Evolutionary conservation across 2,329 filamentous ascomycete genomes (phyloP).

Genomic region (Tolypocladium cylindrosporum): DNA sequence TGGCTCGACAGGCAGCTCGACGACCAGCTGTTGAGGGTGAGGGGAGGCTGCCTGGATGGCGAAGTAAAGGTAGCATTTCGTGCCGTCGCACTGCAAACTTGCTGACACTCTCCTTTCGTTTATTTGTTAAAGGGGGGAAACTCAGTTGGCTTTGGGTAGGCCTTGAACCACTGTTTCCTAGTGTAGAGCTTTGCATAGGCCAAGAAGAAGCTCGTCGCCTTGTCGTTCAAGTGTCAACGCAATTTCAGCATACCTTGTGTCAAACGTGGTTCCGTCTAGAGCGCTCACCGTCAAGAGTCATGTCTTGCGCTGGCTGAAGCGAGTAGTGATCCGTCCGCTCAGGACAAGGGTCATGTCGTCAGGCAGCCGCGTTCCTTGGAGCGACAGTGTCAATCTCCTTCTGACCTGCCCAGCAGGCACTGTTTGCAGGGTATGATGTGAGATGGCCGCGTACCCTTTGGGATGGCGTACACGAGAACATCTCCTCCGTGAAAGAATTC

Average conservation of each 20-base stretch:
- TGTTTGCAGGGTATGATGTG: too few species aligned
- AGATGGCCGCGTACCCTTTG: conserved; percentile 3
- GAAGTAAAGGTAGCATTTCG: too few species aligned
- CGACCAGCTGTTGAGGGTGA: too few species aligned
- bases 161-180: conserved; percentile 6
- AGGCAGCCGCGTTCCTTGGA: conserved; percentile 9
- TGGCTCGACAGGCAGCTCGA: too few species aligned
- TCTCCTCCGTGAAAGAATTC: conserved; percentile 6
- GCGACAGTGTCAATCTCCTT: not conserved
- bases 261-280: not conserved
- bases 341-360: conserved; percentile 10
- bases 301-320: conserved; percentile 8
- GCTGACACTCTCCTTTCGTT: too few species aligned
- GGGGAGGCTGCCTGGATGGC: too few species aligned
- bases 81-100: too few species aligned
- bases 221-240: conserved; percentile 5
- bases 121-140: too few species aligned
- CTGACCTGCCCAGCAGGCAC: not conserved
- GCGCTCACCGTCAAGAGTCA: conserved; percentile 5
- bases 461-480: conserved; percentile 7
- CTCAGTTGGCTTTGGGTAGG: conserved; percentile 1
- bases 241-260: not conserved
- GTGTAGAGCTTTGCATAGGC: not conserved
- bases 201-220: conserved; percentile 5
- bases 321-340: conserved; percentile 13